Base-by-base conservation (phyloP, 805 yeast species). In the Ogataea nitratoaversa region DNA sequence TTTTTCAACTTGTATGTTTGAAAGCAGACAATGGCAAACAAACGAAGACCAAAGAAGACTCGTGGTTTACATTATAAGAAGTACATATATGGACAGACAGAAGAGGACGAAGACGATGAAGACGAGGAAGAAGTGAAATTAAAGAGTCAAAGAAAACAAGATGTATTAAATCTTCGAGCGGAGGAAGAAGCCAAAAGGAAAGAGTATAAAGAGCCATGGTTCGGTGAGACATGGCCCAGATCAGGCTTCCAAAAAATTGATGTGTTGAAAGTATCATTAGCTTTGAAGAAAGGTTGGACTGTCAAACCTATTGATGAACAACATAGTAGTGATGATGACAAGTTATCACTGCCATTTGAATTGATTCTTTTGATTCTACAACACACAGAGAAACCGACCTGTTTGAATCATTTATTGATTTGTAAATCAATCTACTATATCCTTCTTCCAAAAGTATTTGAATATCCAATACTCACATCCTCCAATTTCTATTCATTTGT, bases 41-140 rank as follows among this genome's bases (percentile, higher is more conserved):
- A 88, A 62, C 66, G 90, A 55, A 74, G 97, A 59, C 89, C 96
- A 9, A 84, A 83, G 70, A 84, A 89, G 70, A 69, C 74, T 34
- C 79, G 82, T 47, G 88, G 89, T 41, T 89, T 90, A 5, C 56
- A 55, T 29, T 89, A 85, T 64, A 73, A 79, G 61, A 75, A 82
- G 60, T 87, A 86, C 59, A 88, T 75, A 34, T 79, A 78, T 50
- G 71, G 76, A 24, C 68, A 71, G 20, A 36, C 49, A 19, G 57
- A 59, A 29, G 49, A 37, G 13, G 52, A 46, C 12, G 46, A 49
- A 5, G 52, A 46, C 11, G 47, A 50, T 4, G 64, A 54, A 8
- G 61, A 56, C 5, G 64, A 56, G 13, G 65, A 56, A 7, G 53
- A 49, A 8, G 7, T 19, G 12, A 20, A 32, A 7, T 14, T n/a